Evolutionary conservation across 2,329 filamentous ascomycete genomes (phyloP), one percentile per base, ranked within the genome.

Genomic region (Aspergillus persii): DNA sequence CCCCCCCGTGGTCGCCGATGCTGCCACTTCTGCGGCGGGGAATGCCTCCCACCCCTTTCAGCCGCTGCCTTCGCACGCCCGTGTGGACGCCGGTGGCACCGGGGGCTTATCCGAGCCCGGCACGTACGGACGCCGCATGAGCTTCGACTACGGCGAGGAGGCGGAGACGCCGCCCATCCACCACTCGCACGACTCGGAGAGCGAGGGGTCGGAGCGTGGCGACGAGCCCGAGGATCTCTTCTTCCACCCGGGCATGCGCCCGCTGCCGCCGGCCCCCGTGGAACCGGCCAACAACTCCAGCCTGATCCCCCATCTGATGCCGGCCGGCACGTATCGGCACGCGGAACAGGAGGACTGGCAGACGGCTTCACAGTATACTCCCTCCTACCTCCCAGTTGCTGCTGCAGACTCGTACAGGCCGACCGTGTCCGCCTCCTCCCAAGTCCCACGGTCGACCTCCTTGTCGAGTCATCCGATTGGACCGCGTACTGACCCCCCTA

Each of bases 81-180:
- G 90, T 56, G 89, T 96, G 53, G 94, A 98, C 74, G 92, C 91
- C 50, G 90, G 86, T 53, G 93, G 91, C 7, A 97, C 92, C n/a
- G 95, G 94, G 46, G 95, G 95, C 1, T 77, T 97, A 30, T 87
- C 92, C 62, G 85, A 90, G 59, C 92, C 93, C 2, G 86, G 82
- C 53, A 82, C 81, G 6, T 84, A 78, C 61, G 75, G 74, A 48
- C 79, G 92, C 64, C 86, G 92, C 61, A 81, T 92, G 68, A 97
- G 92, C 76, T 97, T 95, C 68, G 94, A 98, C 66, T 92, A 96
- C 71, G 94, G 91, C 2, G 95, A 97, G 66, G 95, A 98, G 73
- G 81, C 50, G 65, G 94, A 98, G 81, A 84, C 83, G 77, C 58
- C 81, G 77, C 63, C 89, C 79, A 67, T 84, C 77, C 68, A 77